A percentile compares a stretch with the other conserved stretches of the same genome.
These are phyloP conservation scores for Psilocybe subaeruginosa DNA, from an alignment of 768 basidiomycete genomes.

Conservation along the genomic window DNA sequence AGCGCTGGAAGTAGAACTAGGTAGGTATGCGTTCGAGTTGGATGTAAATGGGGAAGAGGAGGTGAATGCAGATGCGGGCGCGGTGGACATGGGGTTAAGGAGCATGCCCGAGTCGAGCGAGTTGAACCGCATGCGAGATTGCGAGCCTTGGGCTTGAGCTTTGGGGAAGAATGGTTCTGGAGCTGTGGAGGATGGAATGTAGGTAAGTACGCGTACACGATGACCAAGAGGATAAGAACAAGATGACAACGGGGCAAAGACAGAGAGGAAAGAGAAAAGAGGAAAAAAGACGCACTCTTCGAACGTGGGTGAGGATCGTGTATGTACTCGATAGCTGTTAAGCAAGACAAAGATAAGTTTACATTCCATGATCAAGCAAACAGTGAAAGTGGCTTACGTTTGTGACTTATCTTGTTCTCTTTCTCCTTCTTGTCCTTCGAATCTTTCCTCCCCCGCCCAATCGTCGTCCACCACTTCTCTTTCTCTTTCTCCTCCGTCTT, in stretches of 20 bases:
- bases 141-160: conserved; percentile 24
- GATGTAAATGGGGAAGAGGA: background rate
- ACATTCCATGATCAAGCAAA: background rate
- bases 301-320: conserved; percentile 37
- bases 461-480: conserved; percentile 84
- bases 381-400: conserved; percentile 38
- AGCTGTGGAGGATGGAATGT: conserved; percentile 1
- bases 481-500: conserved; percentile 35
- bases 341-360: background rate
- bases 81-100: background rate
- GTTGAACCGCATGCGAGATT: conserved; percentile 56
- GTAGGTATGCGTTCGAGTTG: background rate
- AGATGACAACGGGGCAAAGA: background rate
- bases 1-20: background rate
- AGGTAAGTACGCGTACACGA: too few relatives aligned
- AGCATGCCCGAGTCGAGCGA: conserved; percentile 51
- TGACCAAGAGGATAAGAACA: conserved; percentile 28
- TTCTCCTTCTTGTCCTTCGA: conserved; percentile 47
- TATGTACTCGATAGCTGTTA: conserved; percentile 25
- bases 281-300: conserved; percentile 33
- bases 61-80: too few relatives aligned
- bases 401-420: conserved; percentile 34
- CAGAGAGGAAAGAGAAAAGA: background rate
- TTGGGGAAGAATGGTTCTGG: conserved; percentile 38
- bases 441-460: conserved; percentile 66